A percentile compares a stretch with the other conserved stretches of the same genome.
phyloP scores from a whole-genome alignment of 306 rosid species.

The Hippophae gyantsensis region DNA sequence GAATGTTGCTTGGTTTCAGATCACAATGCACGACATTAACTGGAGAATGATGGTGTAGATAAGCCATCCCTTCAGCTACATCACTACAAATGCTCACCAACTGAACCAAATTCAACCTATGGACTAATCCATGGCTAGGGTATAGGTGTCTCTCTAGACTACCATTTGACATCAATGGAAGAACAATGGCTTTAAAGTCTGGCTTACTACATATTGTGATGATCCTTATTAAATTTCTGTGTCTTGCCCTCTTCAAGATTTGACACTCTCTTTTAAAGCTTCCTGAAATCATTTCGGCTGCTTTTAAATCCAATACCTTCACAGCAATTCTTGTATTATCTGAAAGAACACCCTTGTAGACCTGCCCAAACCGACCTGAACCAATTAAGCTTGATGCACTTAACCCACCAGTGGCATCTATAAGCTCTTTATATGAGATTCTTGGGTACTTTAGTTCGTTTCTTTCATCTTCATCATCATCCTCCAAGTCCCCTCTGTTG shows the following conservation, averaged over 20 bases:
- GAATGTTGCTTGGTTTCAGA: constrained; percentile 88
- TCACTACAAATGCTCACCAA: constrained; percentile 69
- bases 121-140: constrained; percentile 39
- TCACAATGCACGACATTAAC: constrained; percentile 79
- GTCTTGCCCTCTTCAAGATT: constrained; percentile 60
- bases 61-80: constrained; percentile 84
- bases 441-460: constrained; percentile 55
- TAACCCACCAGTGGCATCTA: constrained; percentile 74
- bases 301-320: constrained; percentile 50
- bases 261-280: constrained; percentile 78
- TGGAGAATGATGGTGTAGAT: constrained; percentile 78
- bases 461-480: constrained; percentile 36
- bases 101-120: constrained; percentile 46
- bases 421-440: constrained; percentile 62
- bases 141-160: constrained; percentile 78
- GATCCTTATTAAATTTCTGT: constrained; percentile 75
- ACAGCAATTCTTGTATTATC: constrained; percentile 79
- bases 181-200: constrained; percentile 80
- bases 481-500: constrained; percentile 23
- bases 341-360: constrained; percentile 66
- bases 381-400: constrained; percentile 60
- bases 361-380: constrained; percentile 68
- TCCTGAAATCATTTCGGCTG: constrained; percentile 43
- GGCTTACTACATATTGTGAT: constrained; percentile 68
- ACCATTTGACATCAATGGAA: constrained; percentile 81